Evolutionary conservation across 2,329 filamentous ascomycete genomes (phyloP).

Genomic region (Huntiella abstrusa): DNA sequence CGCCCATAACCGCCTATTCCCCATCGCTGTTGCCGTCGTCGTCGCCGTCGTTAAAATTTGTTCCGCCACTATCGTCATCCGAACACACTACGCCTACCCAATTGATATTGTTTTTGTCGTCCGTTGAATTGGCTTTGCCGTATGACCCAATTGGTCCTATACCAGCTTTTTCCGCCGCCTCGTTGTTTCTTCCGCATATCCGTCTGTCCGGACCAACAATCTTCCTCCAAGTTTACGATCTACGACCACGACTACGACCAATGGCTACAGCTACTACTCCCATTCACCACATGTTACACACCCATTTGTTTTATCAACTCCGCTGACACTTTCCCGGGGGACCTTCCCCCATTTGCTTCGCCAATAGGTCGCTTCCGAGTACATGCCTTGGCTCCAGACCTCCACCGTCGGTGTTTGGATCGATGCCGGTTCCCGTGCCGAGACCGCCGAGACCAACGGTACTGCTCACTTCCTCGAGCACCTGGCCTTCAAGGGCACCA

Average conservation of each 20-base stretch:
- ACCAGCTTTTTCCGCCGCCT: too few species aligned
- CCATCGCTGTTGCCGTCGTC: neutral
- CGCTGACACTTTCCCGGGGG: neutral
- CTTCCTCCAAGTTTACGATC: too few species aligned
- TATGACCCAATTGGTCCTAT: too few species aligned
- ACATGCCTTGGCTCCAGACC: slow-evolving; percentile 95
- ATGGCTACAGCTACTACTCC: neutral
- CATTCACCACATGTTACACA: too few species aligned
- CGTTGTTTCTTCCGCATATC: too few species aligned
- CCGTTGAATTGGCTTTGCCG: too few species aligned
- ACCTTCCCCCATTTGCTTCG: neutral
- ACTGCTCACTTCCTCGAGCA: slow-evolving; percentile 99
- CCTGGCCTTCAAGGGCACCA: slow-evolving; percentile 97
- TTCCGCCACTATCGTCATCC: too few species aligned
- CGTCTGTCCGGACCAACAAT: too few species aligned
- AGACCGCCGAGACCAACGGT: slow-evolving; percentile 97
- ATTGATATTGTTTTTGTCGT: too few species aligned
- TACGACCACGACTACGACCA: neutral
- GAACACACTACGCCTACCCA: too few species aligned
- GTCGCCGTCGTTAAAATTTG: neutral
- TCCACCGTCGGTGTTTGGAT: slow-evolving; percentile 99
- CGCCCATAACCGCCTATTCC: neutral
- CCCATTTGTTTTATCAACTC: neutral
- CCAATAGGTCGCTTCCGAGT: slow-evolving; percentile 78
- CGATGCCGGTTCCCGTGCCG: slow-evolving; percentile 91